Conservation (phyloP, 495 filamentous ascomycete genomes). For the Hamigera avellanea region DNA sequence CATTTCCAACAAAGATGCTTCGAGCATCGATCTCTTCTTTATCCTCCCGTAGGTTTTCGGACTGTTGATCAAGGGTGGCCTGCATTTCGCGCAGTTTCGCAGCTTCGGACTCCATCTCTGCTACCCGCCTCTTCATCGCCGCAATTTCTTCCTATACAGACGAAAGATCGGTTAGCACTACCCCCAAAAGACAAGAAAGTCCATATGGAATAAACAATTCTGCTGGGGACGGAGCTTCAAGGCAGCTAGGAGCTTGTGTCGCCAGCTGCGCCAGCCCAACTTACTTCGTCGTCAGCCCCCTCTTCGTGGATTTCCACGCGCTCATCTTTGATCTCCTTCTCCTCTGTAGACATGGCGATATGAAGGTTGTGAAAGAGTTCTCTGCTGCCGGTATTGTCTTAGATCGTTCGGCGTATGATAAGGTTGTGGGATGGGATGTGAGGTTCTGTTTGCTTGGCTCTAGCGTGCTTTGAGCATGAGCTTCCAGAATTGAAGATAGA, state of each 20-base stretch:
- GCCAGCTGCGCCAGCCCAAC: constrained; percentile 1
- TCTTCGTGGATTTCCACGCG: constrained; percentile 26
- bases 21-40: constrained; percentile 93
- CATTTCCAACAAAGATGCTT: constrained; percentile 97
- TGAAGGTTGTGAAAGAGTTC: too few species aligned
- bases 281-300: constrained; percentile 35
- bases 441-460: too few species aligned
- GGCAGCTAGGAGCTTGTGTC: not conserved
- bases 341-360: constrained; percentile 26
- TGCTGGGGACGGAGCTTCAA: too few species aligned
- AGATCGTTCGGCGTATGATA: too few species aligned
- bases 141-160: constrained; percentile 74
- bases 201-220: too few species aligned
- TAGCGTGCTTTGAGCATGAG: too few species aligned
- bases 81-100: constrained; percentile 97
- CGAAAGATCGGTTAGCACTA: too few species aligned
- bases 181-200: too few species aligned
- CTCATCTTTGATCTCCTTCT: constrained; percentile 27
- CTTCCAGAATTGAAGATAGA: too few species aligned
- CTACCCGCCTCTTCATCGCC: constrained; percentile 94
- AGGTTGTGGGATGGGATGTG: too few species aligned
- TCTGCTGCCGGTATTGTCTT: too few species aligned
- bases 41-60: constrained; percentile 72
- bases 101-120: constrained; percentile 98
- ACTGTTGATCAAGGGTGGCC: constrained; percentile 72